Conservation (phyloP, 192 early-diverging fungal genomes). For the Gigaspora rosea region DNA sequence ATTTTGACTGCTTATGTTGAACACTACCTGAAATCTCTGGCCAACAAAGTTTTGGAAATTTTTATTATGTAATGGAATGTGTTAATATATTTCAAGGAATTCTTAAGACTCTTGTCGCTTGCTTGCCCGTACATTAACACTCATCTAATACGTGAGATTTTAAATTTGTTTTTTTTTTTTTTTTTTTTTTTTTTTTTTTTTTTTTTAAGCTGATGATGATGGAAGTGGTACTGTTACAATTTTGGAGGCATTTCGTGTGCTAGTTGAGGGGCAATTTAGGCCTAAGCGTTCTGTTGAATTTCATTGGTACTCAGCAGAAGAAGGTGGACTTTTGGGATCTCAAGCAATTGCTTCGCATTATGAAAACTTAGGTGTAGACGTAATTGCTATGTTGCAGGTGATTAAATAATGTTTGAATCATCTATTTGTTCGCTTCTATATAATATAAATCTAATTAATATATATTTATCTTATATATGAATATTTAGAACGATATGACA, state of each 20-base stretch:
- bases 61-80: no score
- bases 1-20: no score
- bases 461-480: not conserved
- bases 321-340: slow-evolving; percentile 86
- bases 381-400: slow-evolving; percentile 81
- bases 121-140: no score
- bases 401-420: not conserved
- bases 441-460: not conserved
- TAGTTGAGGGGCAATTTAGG: slow-evolving; percentile 67
- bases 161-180: not conserved
- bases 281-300: slow-evolving; percentile 88
- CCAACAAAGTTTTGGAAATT: no score
- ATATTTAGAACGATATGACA: slow-evolving; percentile 83
- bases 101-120: no score
- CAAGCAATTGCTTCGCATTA: slow-evolving; percentile 81
- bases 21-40: no score
- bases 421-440: not conserved
- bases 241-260: slow-evolving; percentile 79
- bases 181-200: not conserved
- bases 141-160: no score
- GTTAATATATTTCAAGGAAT: no score
- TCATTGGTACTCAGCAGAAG: slow-evolving; percentile 94
- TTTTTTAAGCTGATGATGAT: slow-evolving; percentile 66
- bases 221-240: slow-evolving; percentile 92
- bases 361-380: slow-evolving; percentile 52